Conservation (phyloP, 345 rosid genomes). For the Euclidium syriacum region DNA sequence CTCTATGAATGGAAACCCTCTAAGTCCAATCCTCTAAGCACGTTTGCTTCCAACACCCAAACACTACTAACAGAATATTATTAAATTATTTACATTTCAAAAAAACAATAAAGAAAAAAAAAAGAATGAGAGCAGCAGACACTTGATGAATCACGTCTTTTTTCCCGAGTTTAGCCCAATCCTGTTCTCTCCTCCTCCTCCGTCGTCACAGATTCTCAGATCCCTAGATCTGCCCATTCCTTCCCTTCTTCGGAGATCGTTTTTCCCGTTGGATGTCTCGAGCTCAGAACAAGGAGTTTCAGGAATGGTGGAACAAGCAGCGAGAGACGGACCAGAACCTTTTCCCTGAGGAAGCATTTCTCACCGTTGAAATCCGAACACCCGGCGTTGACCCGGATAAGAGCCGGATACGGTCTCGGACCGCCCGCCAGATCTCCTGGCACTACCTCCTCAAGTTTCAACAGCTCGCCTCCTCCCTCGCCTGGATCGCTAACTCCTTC, state of each 20-base stretch:
- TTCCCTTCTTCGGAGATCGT: background rate
- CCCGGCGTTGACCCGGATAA: conserved; percentile 37
- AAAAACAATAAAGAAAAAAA: too few species aligned
- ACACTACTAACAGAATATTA: too few species aligned
- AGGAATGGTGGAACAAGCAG: conserved; percentile 77
- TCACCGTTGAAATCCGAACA: conserved; percentile 42
- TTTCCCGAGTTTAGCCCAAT: background rate
- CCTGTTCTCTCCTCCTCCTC: too few species aligned
- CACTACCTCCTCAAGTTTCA: conserved; percentile 55
- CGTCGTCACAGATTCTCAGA: background rate
- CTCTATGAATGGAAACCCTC: too few species aligned
- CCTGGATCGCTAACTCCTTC: conserved; percentile 39
- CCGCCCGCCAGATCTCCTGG: conserved; percentile 67
- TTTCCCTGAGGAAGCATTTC: conserved; percentile 22
- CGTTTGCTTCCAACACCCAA: too few species aligned
- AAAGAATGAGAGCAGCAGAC: too few species aligned
- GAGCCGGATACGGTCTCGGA: conserved; percentile 46
- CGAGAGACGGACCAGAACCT: conserved; percentile 37
- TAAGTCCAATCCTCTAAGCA: too few species aligned
- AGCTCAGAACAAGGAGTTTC: conserved; percentile 52
- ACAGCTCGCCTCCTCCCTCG: conserved; percentile 50
- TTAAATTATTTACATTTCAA: too few species aligned
- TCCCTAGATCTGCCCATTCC: background rate
- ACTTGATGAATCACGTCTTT: too few species aligned
- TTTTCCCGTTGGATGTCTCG: conserved; percentile 33